Evolutionary conservation across 768 basidiomycete species (phyloP).

Genomic region (Lentinus tigrinus): DNA sequence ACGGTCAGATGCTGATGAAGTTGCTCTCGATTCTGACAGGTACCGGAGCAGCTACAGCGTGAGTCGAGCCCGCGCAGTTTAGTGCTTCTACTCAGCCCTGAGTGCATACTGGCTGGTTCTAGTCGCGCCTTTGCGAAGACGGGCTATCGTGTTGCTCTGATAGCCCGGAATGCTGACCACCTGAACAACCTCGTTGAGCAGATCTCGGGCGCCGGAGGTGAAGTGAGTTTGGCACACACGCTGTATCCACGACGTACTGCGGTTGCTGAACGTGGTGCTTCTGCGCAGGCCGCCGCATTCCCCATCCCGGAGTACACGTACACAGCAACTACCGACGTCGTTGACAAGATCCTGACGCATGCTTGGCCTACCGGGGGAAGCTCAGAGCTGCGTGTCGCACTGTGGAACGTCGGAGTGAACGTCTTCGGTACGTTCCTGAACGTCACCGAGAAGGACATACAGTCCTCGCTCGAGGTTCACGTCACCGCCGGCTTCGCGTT

Average conservation of each 20-base stretch:
- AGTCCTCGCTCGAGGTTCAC: constrained; percentile 29
- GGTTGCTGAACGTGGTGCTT: neutral
- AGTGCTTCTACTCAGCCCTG: no score
- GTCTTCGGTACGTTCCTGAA: constrained; percentile 38
- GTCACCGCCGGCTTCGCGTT: constrained; percentile 39
- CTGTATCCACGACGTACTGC: neutral
- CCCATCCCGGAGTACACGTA: constrained; percentile 33
- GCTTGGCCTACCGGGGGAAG: constrained; percentile 23
- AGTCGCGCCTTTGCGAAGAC: constrained; percentile 36
- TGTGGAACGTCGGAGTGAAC: constrained; percentile 37
- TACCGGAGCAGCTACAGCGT: constrained; percentile 40
- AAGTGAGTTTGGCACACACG: constrained; percentile 18
- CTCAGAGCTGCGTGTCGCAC: constrained; percentile 35
- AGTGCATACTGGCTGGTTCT: neutral
- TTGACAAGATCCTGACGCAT: constrained; percentile 31
- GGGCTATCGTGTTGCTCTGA: constrained; percentile 40
- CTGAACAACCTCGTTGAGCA: constrained; percentile 32
- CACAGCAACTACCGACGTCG: constrained; percentile 27
- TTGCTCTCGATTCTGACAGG: constrained; percentile 20
- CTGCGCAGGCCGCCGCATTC: constrained; percentile 36
- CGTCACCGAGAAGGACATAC: constrained; percentile 34
- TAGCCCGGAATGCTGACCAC: constrained; percentile 32
- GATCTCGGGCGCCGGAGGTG: constrained; percentile 33
- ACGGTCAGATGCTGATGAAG: neutral
- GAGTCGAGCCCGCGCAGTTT: constrained; percentile 1